Conservation (phyloP, 106 monocot species). For the Dendrobium huoshanense region DNA sequence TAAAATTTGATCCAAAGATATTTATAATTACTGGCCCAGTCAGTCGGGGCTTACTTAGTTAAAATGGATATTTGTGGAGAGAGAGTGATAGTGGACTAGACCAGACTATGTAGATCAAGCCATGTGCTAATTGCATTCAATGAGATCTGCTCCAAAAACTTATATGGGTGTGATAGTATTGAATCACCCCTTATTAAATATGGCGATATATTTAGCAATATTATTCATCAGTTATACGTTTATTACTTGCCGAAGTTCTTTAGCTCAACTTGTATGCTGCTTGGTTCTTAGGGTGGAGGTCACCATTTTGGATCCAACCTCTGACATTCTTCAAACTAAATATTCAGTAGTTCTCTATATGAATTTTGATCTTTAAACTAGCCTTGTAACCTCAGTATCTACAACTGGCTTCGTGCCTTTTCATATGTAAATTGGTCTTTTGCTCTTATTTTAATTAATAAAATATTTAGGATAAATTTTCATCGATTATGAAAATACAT, state of each 20-base stretch:
- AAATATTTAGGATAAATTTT: no score
- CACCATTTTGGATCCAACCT: no score
- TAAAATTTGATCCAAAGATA: background rate
- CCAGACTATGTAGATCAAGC: background rate
- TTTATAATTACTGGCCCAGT: background rate
- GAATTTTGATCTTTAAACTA: no score
- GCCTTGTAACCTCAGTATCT: no score
- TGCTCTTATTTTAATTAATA: no score
- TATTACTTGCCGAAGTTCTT: background rate
- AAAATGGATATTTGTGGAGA: background rate
- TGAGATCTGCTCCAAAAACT: background rate
- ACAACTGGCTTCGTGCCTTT: no score
- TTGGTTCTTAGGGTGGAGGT: no score
- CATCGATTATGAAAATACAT: no score
- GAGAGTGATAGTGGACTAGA: background rate
- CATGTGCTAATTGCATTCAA: background rate
- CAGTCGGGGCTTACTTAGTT: background rate
- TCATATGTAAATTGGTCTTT: no score
- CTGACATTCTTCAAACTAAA: no score
- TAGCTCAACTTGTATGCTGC: no score
- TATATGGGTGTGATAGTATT: slow-evolving; percentile 2
- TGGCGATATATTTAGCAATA: background rate
- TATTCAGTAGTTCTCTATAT: no score
- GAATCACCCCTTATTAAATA: background rate
- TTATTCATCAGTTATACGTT: background rate